Evolutionary conservation across 2,329 filamentous ascomycete species (phyloP), one percentile per base, ranked within the genome.

Genomic region (Paecilomyces formosus): DNA sequence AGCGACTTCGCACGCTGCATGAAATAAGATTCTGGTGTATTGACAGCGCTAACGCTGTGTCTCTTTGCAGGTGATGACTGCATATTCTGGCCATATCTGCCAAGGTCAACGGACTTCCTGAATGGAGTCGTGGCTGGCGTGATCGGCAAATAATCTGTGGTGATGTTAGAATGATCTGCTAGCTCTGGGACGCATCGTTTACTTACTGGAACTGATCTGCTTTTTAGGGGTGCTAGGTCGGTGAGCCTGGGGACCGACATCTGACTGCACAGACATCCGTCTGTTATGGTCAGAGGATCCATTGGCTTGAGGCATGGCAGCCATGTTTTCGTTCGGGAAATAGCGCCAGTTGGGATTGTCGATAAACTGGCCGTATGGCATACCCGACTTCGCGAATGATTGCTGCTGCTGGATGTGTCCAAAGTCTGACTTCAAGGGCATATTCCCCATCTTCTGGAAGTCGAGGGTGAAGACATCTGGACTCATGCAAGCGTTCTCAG

Each of bases 121-220:
- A 76, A 72, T 13, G 87, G 86, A 21, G 85, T 88, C 56, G 85
- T 83, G 66, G 82, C 82, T 56, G 88, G 87, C 28, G 88, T 90
- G 53, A 86, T 82, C 58, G 87, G 87, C 63, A 84, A 83, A 65
- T 85, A 87, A 63, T 77, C 86, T 86, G 59, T 50, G 31, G 24
- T 24, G 13, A 21, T 21, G 63, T 76, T 55, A 72, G 66, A 35
- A 39, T 11, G 53, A 13, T 35, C n/a, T 53, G 30, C n/a, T 12
- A 31, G 26, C 7, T 18, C 49, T 55, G 21, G 22, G 2, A 7
- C 26, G 21, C 22, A 54, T 9, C 49, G 8, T 12, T 2, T 18
- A 72, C 85, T 76, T 78, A 88, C 87, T 79, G 66, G 77, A 76
- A 67, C 75, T 79, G 73, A 82, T 82, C 73, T 87, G 83, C 63